Evolutionary conservation across 495 filamentous ascomycete species (phyloP), one percentile per base, ranked within the genome.

Genomic region (Venustampulla echinocandica): DNA sequence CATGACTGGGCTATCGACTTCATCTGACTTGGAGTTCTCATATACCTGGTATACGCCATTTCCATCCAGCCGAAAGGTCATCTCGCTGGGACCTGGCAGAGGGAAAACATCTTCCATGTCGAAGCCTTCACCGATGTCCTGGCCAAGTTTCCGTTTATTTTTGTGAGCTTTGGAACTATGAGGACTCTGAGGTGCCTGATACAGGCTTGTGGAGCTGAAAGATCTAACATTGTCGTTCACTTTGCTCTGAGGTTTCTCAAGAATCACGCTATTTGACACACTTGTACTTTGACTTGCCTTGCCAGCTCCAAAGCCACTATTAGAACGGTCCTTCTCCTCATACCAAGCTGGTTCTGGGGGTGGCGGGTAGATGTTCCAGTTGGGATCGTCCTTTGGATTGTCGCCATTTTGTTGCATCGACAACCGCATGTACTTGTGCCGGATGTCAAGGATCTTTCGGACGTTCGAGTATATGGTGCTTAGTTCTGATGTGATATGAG

Each of bases 11-110:
- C 71, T 67, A 34, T 77, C 69, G 7, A 70, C 64, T 46, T 80
- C 68, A n/a, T 73, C 73, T 4, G 81, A 74, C 51, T 73, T 63
- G 2, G 76, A 64, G 24, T 74, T 79, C 54, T 88, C 81, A 59
- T 84, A 97, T 0, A 98, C 84, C 56, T 97, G 90, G 59, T 87
- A 98, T 20, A 97, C 84, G 37, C 92, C 85, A 51, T 76, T 81
- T 10, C 81, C 73, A 65, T 97, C 90, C 18, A 97, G 64, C 30
- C 74, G 69, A 61, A 84, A 97, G 0, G 69, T 73, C 60, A 86
- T 80, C 59, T 84, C 80, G 25, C 82, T 81, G 36, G 70, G 53
- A 9, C 64, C 71, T 2, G 92, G 87, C 6, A 94, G 61, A 9
- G 89, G 88, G 22, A 77, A 50, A 32, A 85, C 56, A 48, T 95